Evolutionary conservation across 306 rosid species (phyloP), one percentile per base, ranked within the genome.

Genomic region (Crataegus laevigata): DNA sequence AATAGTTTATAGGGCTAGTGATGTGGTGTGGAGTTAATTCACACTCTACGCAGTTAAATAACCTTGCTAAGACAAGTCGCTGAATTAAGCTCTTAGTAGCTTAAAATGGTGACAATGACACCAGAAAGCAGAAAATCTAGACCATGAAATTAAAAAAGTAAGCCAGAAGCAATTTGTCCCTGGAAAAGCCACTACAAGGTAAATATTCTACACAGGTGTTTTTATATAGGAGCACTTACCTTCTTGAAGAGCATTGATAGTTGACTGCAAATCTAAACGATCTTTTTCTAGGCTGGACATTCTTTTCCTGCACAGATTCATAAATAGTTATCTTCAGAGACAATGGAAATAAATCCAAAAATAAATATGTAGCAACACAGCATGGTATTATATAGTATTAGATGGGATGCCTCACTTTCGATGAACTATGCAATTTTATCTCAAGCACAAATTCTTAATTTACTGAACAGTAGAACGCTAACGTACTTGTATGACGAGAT

Each of bases 221-320:
- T 36, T 7, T 36, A 7, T 36, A 36, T 36, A 36, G 40, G 40
- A 0, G 9, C 40, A 17, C 58, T 83, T 82, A 96, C 97, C 99
- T 80, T 96, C 98, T 84, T 90, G 96, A 78, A 96, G 98, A 77
- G 97, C 97, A 69, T 76, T 83, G 9, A 96, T 85, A 34, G 98
- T 92, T 81, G 96, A 90, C 72, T 88, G 90, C 89, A 96, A 82
- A 85, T 96, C 98, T 26, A 70, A 84, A 71, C 93, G 93, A 19
- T 92, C 99, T 84, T 84, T 96, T 78, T 92, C 96, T 65, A 90
- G 77, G 91, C 90, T 96, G 61, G 91, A 85, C 79, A 96, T 73
- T 85, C 82, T 90, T 85, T 90, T 92, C 83, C 98, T 96, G 93
- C 84, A 88, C 79, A 61, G 66, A 15, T 71, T 74, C 75, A 75